A percentile compares a stretch with the other conserved stretches of the same genome.
Evolutionary conservation across 1,139 yeast species (phyloP).

Genomic region (Candida tropicalis): DNA sequence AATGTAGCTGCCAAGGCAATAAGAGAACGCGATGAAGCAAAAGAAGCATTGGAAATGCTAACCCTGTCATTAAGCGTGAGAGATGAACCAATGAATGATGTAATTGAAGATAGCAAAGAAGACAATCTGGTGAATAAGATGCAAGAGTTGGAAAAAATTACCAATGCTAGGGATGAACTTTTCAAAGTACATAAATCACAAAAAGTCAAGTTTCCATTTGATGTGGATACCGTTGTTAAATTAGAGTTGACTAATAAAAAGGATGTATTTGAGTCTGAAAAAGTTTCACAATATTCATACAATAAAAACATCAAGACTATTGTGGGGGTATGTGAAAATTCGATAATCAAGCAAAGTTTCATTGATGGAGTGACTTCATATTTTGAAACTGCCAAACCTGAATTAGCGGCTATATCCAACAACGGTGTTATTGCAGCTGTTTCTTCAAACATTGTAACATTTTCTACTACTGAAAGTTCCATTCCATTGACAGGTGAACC

Average conservation of each 20-base stretch:
- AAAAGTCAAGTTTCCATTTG: conserved; percentile 36
- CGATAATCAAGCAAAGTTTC: conserved; percentile 3
- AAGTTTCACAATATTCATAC: conserved; percentile 1
- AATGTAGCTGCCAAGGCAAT: conserved; percentile 78
- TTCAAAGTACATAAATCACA: conserved; percentile 46
- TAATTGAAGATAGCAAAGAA: conserved; percentile 8
- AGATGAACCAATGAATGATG: conserved; percentile 9
- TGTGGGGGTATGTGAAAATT: conserved; percentile 1
- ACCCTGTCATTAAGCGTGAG: conserved; percentile 24
- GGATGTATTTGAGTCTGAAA: neutral
- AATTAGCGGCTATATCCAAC: conserved; percentile 4
- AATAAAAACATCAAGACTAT: conserved; percentile 1
- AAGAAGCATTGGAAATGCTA: conserved; percentile 55
- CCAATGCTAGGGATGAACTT: conserved; percentile 38
- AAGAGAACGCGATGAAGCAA: conserved; percentile 75
- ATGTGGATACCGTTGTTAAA: conserved; percentile 16
- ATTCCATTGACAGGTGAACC: conserved; percentile 9
- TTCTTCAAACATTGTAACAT: neutral
- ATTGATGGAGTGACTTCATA: neutral
- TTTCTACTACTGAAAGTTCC: conserved; percentile 8
- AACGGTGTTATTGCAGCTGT: conserved; percentile 9
- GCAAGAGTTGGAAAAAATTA: conserved; percentile 24
- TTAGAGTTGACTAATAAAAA: neutral
- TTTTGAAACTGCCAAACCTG: neutral
- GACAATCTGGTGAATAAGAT: conserved; percentile 2